Base-by-base conservation (phyloP, 768 basidiomycete species). In the Porphyrellus cyaneotinctus region DNA sequence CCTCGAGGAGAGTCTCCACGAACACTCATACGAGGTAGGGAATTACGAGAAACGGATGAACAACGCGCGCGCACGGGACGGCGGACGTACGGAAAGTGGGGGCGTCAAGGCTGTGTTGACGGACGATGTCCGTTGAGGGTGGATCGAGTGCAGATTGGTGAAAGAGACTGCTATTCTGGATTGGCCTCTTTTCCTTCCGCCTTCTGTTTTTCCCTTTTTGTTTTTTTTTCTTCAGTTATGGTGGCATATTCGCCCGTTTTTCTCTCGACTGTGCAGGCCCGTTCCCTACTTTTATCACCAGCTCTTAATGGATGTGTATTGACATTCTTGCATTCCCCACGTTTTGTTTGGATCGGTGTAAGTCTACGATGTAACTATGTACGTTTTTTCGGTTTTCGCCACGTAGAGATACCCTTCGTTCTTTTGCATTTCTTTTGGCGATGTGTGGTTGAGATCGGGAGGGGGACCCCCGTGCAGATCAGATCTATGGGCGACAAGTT, bases 11-110 rank as follows among this genome's bases (percentile, higher is more conserved):
- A 60, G 74, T 67, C 49, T 72, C 65, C 56, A 65, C 46, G 65
- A 67, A 36, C 53, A 33, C 24, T 24, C 43, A 18, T 54, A 64
- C 35, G 61, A 66, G 51, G 31, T 35, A 22, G 62, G 65, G 66
- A 31, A 61, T 71, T 57, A 74, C 70, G 69, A 67, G 54, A 70
- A 62, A 52, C 75, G 85, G 71, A 87, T 90, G 87, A 84, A 87
- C 63, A 83, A 78, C 4, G 79, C 83, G 24, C 79, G 85, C 37
- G 89, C 84, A 43, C 75, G 87, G 52, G 87, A 91, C 67, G 88
- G 89, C 3, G 89, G 89, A 35, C 74, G 88, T 59, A 91, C 89
- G 56, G 87, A 89, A 72, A 91, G 88, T 62, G 88, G 88, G 2
- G 89, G 89, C n/a, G 87, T 91, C 28, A 85, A 82, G 62, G 89